These are phyloP conservation scores for Ascochyta rabiei DNA, from an alignment of 2,329 filamentous ascomycete species.

Conservation along the genomic window DNA sequence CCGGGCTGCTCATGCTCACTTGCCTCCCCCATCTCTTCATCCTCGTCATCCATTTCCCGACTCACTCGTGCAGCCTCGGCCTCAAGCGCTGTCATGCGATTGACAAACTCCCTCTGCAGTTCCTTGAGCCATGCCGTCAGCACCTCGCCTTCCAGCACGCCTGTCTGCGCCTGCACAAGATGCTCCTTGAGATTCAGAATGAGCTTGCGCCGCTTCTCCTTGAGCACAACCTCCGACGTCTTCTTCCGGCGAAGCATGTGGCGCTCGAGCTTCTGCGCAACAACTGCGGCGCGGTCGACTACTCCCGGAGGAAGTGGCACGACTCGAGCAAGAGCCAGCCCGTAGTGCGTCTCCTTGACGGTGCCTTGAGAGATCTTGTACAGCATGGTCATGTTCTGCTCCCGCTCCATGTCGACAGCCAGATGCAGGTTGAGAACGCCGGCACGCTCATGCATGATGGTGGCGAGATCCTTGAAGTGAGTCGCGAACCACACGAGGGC, in stretches of 20 bases:
- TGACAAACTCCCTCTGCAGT: constrained; percentile 76
- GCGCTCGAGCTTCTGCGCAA: constrained; percentile 67
- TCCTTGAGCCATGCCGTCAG: constrained; percentile 68
- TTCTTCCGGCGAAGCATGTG: constrained; percentile 65
- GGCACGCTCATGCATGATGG: constrained; percentile 73
- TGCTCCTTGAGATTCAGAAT: constrained; percentile 75
- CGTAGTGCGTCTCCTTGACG: constrained; percentile 76
- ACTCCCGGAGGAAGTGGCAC: constrained; percentile 73
- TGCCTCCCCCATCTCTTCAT: constrained; percentile 21
- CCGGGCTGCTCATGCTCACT: constrained; percentile 19
- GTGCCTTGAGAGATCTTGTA: constrained; percentile 80
- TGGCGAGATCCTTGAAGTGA: constrained; percentile 84
- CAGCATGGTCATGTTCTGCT: constrained; percentile 78
- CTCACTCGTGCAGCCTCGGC: constrained; percentile 39
- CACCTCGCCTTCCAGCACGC: constrained; percentile 67
- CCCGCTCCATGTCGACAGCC: constrained; percentile 67
- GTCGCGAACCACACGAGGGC: constrained; percentile 92
- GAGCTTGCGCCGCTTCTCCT: constrained; percentile 71
- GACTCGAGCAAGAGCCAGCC: constrained; percentile 77
- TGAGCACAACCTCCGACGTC: constrained; percentile 62
- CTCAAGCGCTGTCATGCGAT: constrained; percentile 72
- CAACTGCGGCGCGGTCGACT: constrained; percentile 69
- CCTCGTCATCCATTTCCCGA: constrained; percentile 21
- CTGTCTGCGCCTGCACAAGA: constrained; percentile 69
- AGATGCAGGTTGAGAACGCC: constrained; percentile 87